These are phyloP conservation scores for Phytopythium delawarense DNA, from an alignment of 352 stramenopile genomes.

Conservation along the genomic window DNA sequence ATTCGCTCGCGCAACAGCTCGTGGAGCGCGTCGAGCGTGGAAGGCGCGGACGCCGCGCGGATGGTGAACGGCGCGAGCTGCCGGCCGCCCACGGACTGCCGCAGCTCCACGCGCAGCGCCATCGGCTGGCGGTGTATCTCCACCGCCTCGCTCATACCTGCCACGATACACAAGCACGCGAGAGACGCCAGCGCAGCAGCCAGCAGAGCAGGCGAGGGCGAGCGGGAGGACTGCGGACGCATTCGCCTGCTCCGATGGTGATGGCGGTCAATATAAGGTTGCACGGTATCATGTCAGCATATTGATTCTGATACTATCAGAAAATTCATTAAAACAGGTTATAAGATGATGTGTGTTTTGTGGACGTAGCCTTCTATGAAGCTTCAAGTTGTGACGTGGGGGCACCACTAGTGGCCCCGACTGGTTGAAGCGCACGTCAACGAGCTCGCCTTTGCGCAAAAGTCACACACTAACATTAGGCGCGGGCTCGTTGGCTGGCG, in stretches of 20 bases:
- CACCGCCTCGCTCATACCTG: not conserved
- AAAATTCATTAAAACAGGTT: not conserved
- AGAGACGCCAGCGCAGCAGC: not conserved
- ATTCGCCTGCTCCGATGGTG: not conserved
- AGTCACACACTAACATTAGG: not conserved
- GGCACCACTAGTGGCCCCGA: not conserved
- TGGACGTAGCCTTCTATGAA: not conserved
- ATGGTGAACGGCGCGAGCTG: slow-evolving; percentile 22
- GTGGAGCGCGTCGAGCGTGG: slow-evolving; percentile 18
- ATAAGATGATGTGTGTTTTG: not conserved
- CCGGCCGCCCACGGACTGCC: slow-evolving; percentile 19
- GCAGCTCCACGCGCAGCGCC: slow-evolving; percentile 32
- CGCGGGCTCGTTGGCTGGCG: not conserved
- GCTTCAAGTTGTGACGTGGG: not conserved
- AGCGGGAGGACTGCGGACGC: not conserved
- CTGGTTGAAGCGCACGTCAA: not conserved
- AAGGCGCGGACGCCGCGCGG: slow-evolving; percentile 13
- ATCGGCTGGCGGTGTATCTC: not conserved
- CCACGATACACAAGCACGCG: not conserved
- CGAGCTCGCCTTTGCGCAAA: not conserved
- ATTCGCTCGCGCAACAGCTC: slow-evolving; percentile 17
- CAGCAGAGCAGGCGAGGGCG: not conserved
- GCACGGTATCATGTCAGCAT: not conserved
- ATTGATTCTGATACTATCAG: not conserved
- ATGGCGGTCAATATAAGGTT: not conserved